Conservation (phyloP, 192 early-diverging fungal genomes). For the Spizellomyces sp. region DNA sequence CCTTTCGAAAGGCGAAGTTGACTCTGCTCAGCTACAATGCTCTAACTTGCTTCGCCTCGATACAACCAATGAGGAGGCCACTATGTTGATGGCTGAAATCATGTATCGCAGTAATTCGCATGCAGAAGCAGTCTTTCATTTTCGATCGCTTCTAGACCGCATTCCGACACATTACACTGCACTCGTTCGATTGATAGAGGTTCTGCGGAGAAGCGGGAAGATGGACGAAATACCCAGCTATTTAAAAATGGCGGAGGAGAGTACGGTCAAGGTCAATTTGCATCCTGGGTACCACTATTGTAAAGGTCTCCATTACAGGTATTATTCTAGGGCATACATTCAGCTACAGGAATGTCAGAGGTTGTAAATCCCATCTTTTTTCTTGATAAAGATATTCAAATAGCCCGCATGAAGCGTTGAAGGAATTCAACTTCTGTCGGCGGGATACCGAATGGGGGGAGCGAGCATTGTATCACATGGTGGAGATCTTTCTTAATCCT, state of each 20-base stretch:
- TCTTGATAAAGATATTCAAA: slow-evolving; percentile 43
- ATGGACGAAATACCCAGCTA: slow-evolving; percentile 41
- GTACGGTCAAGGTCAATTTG: slow-evolving; percentile 35
- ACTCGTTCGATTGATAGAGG: slow-evolving; percentile 44
- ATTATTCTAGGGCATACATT: neutral
- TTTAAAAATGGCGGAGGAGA: slow-evolving; percentile 41
- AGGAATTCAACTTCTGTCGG: slow-evolving; percentile 51
- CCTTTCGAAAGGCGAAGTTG: slow-evolving; percentile 36
- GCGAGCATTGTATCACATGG: slow-evolving; percentile 49
- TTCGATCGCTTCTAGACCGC: slow-evolving; percentile 44
- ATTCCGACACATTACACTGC: slow-evolving; percentile 43
- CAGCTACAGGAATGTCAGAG: too few species aligned
- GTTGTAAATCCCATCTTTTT: too few species aligned
- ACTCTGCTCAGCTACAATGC: slow-evolving; percentile 54
- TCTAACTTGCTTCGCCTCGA: slow-evolving; percentile 40
- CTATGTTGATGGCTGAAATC: slow-evolving; percentile 54
- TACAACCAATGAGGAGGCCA: slow-evolving; percentile 43
- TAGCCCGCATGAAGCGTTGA: slow-evolving; percentile 51
- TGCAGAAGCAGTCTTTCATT: slow-evolving; percentile 43
- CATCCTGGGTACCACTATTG: slow-evolving; percentile 56
- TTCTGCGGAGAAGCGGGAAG: slow-evolving; percentile 47
- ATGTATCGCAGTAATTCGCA: slow-evolving; percentile 45
- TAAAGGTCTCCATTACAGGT: slow-evolving; percentile 52
- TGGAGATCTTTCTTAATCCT: slow-evolving; percentile 62
- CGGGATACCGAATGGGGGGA: slow-evolving; percentile 52